These are phyloP conservation scores for Alliaria petiolata DNA, from an alignment of 345 rosid species.

Conservation along the genomic window DNA sequence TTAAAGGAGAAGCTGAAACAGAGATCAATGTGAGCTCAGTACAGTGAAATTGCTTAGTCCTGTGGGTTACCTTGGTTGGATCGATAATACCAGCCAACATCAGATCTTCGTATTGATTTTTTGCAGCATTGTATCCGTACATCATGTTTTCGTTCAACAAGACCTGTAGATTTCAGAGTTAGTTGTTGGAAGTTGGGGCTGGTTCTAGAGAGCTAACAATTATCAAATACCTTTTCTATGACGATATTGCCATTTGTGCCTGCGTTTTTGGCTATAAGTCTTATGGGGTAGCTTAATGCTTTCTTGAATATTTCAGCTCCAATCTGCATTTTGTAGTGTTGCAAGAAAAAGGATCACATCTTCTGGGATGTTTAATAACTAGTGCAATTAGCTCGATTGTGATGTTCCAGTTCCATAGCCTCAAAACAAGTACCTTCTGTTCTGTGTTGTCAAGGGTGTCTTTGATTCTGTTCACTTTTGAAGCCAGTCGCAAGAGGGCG, in stretches of 20 bases:
- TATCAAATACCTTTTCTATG: constrained; percentile 54
- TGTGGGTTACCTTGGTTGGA: constrained; percentile 69
- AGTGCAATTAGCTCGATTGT: background rate
- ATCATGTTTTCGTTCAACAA: constrained; percentile 43
- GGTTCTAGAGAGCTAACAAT: background rate
- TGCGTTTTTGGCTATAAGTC: constrained; percentile 80
- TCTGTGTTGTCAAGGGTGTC: constrained; percentile 64
- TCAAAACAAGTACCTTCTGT: constrained; percentile 53
- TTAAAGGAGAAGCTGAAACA: background rate
- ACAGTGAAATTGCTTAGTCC: too few species aligned
- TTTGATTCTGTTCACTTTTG: constrained; percentile 66
- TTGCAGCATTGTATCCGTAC: constrained; percentile 91
- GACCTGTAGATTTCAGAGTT: constrained; percentile 43
- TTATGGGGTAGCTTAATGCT: constrained; percentile 77
- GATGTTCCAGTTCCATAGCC: background rate
- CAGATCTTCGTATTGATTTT: constrained; percentile 68
- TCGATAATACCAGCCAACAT: constrained; percentile 76
- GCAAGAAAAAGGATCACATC: background rate
- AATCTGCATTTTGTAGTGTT: constrained; percentile 41
- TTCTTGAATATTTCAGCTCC: constrained; percentile 90
- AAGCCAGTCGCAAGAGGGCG: constrained; percentile 67
- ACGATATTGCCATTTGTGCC: constrained; percentile 77
- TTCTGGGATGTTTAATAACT: background rate
- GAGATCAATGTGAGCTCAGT: background rate
- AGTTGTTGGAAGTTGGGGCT: background rate